These are phyloP conservation scores for Berberis vulgaris DNA, from an alignment of 164 flowering plant species.

Conservation along the genomic window DNA sequence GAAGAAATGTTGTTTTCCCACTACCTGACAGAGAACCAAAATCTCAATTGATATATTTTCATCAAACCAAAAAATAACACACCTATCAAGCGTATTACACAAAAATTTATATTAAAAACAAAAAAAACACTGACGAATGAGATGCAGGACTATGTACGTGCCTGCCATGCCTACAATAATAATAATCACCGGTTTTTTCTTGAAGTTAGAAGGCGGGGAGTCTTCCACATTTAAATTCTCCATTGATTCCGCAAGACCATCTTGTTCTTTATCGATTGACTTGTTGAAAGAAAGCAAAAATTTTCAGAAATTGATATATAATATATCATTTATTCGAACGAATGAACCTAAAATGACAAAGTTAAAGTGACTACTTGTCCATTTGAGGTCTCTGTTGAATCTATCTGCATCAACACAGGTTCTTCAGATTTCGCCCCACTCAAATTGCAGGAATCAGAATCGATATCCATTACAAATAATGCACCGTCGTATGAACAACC, in stretches of 20 bases:
- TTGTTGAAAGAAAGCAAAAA: not conserved
- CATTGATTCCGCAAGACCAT: conserved; percentile 51
- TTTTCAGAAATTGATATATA: no score
- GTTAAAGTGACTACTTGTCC: no score
- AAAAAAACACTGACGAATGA: not conserved
- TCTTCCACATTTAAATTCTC: conserved; percentile 45
- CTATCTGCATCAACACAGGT: no score
- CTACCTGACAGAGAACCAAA: conserved; percentile 43
- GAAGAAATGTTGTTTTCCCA: conserved; percentile 91
- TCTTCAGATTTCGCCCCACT: no score
- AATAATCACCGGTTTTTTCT: conserved; percentile 75
- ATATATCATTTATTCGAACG: no score
- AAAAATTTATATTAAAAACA: no score
- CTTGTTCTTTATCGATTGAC: conserved; percentile 27
- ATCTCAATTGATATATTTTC: not conserved
- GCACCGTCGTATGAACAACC: no score
- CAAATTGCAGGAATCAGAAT: no score
- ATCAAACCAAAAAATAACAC: not conserved
- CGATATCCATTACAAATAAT: no score
- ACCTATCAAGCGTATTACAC: not conserved
- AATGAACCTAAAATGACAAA: no score
- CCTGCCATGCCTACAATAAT: conserved; percentile 98
- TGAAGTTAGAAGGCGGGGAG: conserved; percentile 34
- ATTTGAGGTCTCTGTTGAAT: no score
- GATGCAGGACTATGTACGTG: conserved; percentile 2